Evolutionary conservation across 106 monocot genomes (phyloP).

Genomic region (Platanthera guangdongensis): DNA sequence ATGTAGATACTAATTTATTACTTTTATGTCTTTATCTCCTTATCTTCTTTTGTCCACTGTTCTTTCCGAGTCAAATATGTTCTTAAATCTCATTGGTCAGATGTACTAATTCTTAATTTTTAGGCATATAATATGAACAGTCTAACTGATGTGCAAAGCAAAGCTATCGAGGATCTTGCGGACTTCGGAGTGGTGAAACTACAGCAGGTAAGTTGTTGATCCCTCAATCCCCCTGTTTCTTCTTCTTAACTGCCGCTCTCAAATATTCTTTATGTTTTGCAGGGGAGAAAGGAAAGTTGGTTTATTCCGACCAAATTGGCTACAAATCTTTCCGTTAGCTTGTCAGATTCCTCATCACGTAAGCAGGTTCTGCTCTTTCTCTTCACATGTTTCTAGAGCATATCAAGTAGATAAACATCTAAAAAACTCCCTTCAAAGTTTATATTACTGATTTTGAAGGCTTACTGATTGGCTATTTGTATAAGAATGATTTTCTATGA

Average conservation of each 20-base stretch:
- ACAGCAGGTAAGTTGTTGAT: slow-evolving; percentile 54
- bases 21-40: not conserved
- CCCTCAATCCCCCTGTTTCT: not conserved
- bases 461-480: too few relatives aligned
- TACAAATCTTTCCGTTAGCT: slow-evolving; percentile 87
- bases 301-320: slow-evolving; percentile 94
- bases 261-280: slow-evolving; percentile 10
- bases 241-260: not conserved
- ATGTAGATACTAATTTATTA: too few relatives aligned
- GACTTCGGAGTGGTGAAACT: slow-evolving; percentile 84
- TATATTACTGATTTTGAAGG: too few relatives aligned
- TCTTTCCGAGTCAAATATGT: not conserved
- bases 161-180: slow-evolving; percentile 77
- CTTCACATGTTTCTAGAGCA: slow-evolving; percentile 1
- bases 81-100: not conserved
- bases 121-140: slow-evolving; percentile 91
- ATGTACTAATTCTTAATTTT: not conserved
- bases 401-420: not conserved
- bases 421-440: too few relatives aligned
- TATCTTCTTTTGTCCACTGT: not conserved
- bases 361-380: slow-evolving; percentile 56
- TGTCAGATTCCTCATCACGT: slow-evolving; percentile 73
- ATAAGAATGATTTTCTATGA: too few relatives aligned
- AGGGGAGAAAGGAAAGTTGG: slow-evolving; percentile 98
- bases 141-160: slow-evolving; percentile 74